Conservation (phyloP, 306 rosid species). For the Cucurbita ficifolia region DNA sequence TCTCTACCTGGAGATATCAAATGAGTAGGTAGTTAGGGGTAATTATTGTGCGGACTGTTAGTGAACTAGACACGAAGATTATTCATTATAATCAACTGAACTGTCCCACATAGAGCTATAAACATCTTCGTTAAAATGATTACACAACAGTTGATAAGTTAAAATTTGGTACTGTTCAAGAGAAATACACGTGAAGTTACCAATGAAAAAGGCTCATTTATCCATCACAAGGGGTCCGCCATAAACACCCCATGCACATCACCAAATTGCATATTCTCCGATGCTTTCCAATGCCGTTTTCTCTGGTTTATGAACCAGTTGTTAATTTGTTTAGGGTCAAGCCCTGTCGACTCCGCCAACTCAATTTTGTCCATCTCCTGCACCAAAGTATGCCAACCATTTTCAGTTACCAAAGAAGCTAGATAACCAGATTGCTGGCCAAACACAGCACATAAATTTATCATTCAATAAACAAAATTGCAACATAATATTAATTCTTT, state of each 20-base stretch:
- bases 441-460: not conserved
- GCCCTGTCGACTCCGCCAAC: constrained; percentile 49
- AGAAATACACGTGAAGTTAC: not conserved
- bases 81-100: not conserved
- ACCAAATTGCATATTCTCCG: constrained; percentile 40
- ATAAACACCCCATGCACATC: constrained; percentile 29
- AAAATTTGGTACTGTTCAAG: not conserved
- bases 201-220: not conserved
- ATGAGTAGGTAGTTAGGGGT: not conserved
- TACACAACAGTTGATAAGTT: not conserved
- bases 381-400: not conserved
- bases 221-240: constrained; percentile 25
- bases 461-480: not conserved
- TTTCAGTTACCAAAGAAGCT: not conserved
- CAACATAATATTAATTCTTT: not conserved
- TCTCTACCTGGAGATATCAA: not conserved
- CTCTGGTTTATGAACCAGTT: constrained; percentile 87
- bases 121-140: not conserved
- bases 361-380: constrained; percentile 59
- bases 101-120: not conserved
- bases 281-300: constrained; percentile 77
- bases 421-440: not conserved
- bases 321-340: constrained; percentile 59
- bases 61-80: not conserved
- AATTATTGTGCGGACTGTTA: not conserved